Evolutionary conservation across 2,329 filamentous ascomycete genomes (phyloP).

Genomic region (Didymella glomerata): DNA sequence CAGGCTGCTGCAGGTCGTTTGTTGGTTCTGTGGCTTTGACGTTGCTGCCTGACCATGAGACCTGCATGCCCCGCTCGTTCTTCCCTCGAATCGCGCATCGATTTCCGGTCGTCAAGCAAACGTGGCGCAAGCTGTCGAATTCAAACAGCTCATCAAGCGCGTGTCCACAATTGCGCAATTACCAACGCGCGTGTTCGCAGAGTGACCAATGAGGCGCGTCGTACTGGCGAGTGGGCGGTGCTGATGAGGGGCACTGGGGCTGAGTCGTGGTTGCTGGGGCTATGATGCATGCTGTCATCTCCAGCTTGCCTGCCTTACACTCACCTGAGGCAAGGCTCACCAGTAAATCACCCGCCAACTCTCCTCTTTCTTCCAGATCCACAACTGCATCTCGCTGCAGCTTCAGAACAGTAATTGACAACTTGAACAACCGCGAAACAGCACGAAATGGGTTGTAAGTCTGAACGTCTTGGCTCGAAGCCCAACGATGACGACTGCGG

Average conservation of each 20-base stretch:
- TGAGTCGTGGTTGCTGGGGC: conserved; percentile 16
- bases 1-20: conserved; percentile 12
- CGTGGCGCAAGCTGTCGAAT: conserved; percentile 20
- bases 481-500: conserved; percentile 26
- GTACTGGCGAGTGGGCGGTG: conserved; percentile 13
- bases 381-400: conserved; percentile 6
- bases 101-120: background rate
- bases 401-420: conserved; percentile 2
- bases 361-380: conserved; percentile 5
- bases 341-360: conserved; percentile 17
- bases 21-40: background rate
- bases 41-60: background rate
- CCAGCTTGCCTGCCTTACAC: conserved; percentile 17
- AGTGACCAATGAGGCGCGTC: conserved; percentile 5
- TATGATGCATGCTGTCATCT: conserved; percentile 22
- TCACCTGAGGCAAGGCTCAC: conserved; percentile 20
- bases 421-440: conserved; percentile 4
- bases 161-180: conserved; percentile 11
- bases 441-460: conserved; percentile 23
- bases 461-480: conserved; percentile 18
- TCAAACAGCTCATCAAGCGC: conserved; percentile 13
- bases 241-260: conserved; percentile 21
- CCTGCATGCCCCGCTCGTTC: conserved; percentile 3
- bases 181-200: background rate
- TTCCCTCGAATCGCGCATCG: conserved; percentile 16